Percentiles rank a stretch among this genome's conserved stretches.
These are phyloP conservation scores for Arabidopsis arenosa DNA, from an alignment of 345 rosid genomes.

Conservation along the genomic window DNA sequence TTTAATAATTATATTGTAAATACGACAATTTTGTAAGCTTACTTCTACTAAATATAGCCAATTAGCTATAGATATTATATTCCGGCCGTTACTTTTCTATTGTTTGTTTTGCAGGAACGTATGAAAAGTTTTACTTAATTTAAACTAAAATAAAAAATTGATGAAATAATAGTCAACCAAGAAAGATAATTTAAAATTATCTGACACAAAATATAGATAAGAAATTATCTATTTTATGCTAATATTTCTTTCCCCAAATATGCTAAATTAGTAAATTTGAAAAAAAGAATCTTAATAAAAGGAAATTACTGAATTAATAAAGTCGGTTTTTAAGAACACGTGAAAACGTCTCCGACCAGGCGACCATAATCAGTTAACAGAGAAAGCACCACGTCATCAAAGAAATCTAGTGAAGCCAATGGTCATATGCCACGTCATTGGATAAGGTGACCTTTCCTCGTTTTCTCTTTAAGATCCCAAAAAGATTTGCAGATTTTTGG, in stretches of 20 bases:
- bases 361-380: constrained; percentile 43
- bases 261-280: constrained; percentile 20
- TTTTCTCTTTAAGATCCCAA: constrained; percentile 38
- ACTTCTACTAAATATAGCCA: constrained; percentile 7
- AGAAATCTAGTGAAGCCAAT: constrained; percentile 57
- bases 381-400: constrained; percentile 51
- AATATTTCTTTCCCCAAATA: not conserved
- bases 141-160: not conserved
- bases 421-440: not conserved
- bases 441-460: constrained; percentile 42
- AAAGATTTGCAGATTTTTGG: constrained; percentile 36
- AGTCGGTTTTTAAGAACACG: constrained; percentile 51
- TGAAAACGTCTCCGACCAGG: constrained; percentile 51
- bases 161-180: not conserved
- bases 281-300: not conserved
- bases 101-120: constrained; percentile 3
- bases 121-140: not conserved
- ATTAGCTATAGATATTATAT: constrained; percentile 18
- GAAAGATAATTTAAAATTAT: not conserved
- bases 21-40: constrained; percentile 26
- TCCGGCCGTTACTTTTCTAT: constrained; percentile 1
- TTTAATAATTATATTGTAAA: constrained; percentile 6
- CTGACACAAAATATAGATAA: not conserved
- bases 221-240: not conserved
- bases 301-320: not conserved